Evolutionary conservation across 805 yeast species (phyloP), one percentile per base, ranked within the genome.

Genomic region (Metschnikowia aberdeeniae): DNA sequence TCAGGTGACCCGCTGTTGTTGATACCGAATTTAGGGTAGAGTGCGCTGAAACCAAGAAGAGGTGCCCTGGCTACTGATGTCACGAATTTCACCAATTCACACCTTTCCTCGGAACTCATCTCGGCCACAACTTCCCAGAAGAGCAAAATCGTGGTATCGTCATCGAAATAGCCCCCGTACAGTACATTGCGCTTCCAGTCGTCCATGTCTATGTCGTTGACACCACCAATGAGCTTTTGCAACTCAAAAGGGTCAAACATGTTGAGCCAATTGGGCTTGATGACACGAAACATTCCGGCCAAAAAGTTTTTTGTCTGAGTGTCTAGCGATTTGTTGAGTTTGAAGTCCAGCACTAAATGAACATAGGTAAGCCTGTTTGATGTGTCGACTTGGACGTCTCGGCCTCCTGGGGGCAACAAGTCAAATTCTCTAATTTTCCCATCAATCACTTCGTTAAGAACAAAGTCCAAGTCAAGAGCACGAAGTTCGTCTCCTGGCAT

Each of bases 31-130:
- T 70, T 72, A 0, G 99, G 99, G 27, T 66, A 68, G 28, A 61
- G 51, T 11, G 57, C 54, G 38, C 76, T 72, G 60, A 93, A 92
- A 0, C 99, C 99, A 22, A 88, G 72, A 34, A 93, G 69, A 1
- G 99, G 99, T 0, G 96, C 96, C 48, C 90, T 76, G 1, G 96
- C 84, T 1, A 89, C 95, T 0, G 97, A 86, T 0, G 98, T 93
- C 24, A 88, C 97, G 68, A 92, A 93, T 60, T 87, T 87, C 24
- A 93, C 65, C 45, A 93, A 76, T 41, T 78, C 76, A 17, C 80
- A 72, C 50, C 80, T 72, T 45, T 89, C 87, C n/a, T 73, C 75
- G 2, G 76, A 68, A 1, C 72, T 60, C 74, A 89, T 77, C 48
- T 87, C 96, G 4, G 69, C 70, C 5, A 93, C 70, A 5, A 89